A percentile compares a stretch with the other conserved stretches of the same genome.
phyloP scores from a whole-genome alignment of 2,329 filamentous ascomycete genomes.

The Colletotrichum melonis region DNA sequence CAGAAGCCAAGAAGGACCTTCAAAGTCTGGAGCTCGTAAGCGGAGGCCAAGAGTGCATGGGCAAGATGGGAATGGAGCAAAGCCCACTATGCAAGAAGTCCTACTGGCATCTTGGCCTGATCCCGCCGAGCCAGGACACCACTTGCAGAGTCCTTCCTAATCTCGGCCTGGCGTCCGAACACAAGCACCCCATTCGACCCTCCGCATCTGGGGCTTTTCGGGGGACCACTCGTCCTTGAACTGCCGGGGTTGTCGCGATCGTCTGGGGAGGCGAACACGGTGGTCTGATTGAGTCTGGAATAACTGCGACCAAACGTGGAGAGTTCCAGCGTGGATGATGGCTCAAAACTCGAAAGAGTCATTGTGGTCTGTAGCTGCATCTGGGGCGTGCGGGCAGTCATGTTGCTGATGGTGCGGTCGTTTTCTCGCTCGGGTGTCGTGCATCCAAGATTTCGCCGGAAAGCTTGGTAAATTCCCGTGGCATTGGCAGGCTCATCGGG shows the following conservation, averaged over 20 bases:
- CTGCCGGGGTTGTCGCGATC: constrained; percentile 20
- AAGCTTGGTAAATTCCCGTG: constrained; percentile 30
- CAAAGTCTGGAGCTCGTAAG: constrained; percentile 29
- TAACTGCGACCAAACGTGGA: constrained; percentile 13
- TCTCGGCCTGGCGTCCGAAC: constrained; percentile 27
- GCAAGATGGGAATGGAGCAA: constrained; percentile 27
- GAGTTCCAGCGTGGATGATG: constrained; percentile 1
- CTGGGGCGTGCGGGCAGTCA: background rate
- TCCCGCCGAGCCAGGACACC: constrained; percentile 23
- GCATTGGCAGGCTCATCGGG: constrained; percentile 7
- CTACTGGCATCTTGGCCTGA: constrained; percentile 29
- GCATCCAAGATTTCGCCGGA: constrained; percentile 14
- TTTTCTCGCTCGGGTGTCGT: background rate
- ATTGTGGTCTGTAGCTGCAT: background rate
- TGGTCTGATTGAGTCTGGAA: constrained; percentile 15
- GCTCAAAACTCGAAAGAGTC: background rate
- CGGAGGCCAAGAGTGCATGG: constrained; percentile 25
- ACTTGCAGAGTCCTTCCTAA: constrained; percentile 31
- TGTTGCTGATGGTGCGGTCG: constrained; percentile 1
- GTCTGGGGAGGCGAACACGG: constrained; percentile 11
- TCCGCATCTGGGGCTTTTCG: constrained; percentile 23
- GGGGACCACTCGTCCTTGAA: constrained; percentile 13
- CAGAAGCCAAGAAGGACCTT: constrained; percentile 5
- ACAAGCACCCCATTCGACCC: constrained; percentile 27
- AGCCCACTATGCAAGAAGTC: constrained; percentile 22